phyloP scores from a whole-genome alignment of 2,329 filamentous ascomycete genomes.

The Colletotrichum graminicola region DNA sequence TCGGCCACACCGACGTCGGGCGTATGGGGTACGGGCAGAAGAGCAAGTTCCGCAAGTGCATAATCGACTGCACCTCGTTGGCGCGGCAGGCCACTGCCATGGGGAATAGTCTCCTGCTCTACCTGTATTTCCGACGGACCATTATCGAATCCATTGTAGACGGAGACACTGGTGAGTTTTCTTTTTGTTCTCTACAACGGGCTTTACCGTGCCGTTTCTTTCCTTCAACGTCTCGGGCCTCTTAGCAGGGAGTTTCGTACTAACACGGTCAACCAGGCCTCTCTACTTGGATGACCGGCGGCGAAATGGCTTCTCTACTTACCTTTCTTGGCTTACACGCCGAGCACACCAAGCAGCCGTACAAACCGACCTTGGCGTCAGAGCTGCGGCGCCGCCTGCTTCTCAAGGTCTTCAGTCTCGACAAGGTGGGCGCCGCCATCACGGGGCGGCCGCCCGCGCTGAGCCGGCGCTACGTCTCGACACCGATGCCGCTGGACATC shows the following conservation, averaged over 20 bases:
- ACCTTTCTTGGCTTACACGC: conserved; percentile 54
- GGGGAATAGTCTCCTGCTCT: conserved; percentile 55
- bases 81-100: conserved; percentile 42
- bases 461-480: conserved; percentile 64
- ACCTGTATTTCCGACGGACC: conserved; percentile 51
- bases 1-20: conserved; percentile 11
- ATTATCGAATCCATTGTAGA: conserved; percentile 54
- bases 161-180: conserved; percentile 56
- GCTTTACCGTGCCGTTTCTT: neutral
- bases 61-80: conserved; percentile 51
- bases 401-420: conserved; percentile 55
- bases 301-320: conserved; percentile 52
- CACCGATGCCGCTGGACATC: conserved; percentile 67
- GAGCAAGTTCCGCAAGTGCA: conserved; percentile 3
- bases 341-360: conserved; percentile 44
- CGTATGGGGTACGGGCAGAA: conserved; percentile 1
- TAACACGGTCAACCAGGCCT: conserved; percentile 46
- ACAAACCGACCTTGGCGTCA: conserved; percentile 51
- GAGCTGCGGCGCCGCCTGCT: conserved; percentile 54
- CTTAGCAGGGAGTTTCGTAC: rapidly evolving
- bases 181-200: neutral
- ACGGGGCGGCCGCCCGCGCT: conserved; percentile 67
- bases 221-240: neutral
- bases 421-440: conserved; percentile 65
- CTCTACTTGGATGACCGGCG: conserved; percentile 53